phyloP scores from a whole-genome alignment of 2,329 filamentous ascomycete species.

The Periglandula ipomoeae region DNA sequence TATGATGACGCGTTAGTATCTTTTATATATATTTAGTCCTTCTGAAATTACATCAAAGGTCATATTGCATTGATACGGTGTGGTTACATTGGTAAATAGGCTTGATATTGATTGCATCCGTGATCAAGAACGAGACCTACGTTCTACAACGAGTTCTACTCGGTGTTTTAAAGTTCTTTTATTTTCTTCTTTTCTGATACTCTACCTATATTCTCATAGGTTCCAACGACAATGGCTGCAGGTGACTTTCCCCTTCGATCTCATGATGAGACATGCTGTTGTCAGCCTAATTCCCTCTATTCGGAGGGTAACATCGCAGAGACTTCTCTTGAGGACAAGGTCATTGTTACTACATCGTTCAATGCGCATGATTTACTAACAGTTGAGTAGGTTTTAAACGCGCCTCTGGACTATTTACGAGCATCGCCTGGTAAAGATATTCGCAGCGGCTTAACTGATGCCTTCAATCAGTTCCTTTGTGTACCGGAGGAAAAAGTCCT shows the following conservation, averaged over 20 bases:
- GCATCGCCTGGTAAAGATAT: constrained; percentile 3
- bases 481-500: constrained; percentile 57
- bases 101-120: not conserved
- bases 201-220: not conserved
- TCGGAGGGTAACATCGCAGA: not conserved
- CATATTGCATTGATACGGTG: too few species aligned
- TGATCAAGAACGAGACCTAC: not conserved
- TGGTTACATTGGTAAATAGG: not conserved
- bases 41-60: too few species aligned
- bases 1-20: too few species aligned
- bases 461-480: constrained; percentile 66
- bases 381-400: not conserved
- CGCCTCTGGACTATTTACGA: constrained; percentile 3
- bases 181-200: not conserved
- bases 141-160: not conserved
- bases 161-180: too few species aligned
- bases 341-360: not conserved
- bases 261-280: not conserved
- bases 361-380: not conserved
- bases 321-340: not conserved
- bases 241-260: not conserved
- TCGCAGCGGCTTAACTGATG: constrained; percentile 17
- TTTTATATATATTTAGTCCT: too few species aligned
- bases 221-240: not conserved
- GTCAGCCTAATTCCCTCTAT: not conserved